These are phyloP conservation scores for Anthracocystis walkeri DNA, from an alignment of 1,284 basidiomycete genomes.

Conservation along the genomic window DNA sequence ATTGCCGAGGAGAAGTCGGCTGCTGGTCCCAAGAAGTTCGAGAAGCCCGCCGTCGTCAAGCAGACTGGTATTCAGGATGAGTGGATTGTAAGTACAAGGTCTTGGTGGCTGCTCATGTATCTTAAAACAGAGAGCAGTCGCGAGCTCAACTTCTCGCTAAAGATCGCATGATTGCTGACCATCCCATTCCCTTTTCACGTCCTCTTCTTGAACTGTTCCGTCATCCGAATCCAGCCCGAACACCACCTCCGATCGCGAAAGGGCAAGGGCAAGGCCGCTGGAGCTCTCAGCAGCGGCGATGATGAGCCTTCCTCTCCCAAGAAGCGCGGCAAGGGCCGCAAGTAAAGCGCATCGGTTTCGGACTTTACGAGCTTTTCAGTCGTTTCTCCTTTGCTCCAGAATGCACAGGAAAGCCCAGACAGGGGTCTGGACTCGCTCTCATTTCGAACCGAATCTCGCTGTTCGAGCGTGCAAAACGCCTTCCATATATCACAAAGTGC, in stretches of 20 bases:
- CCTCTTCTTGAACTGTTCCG: not conserved
- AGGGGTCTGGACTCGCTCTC: too few species aligned
- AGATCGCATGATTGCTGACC: constrained; percentile 11
- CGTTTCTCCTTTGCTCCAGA: not conserved
- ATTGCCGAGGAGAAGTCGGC: constrained; percentile 25
- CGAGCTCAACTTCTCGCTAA: not conserved
- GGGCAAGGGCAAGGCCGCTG: constrained; percentile 35
- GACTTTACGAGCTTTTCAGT: too few species aligned
- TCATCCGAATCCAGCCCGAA: constrained; percentile 21
- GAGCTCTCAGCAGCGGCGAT: constrained; percentile 52
- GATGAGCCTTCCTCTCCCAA: constrained; percentile 49
- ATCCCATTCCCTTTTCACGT: not conserved
- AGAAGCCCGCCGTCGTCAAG: constrained; percentile 34
- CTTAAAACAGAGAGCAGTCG: not conserved
- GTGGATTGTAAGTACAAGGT: constrained; percentile 46
- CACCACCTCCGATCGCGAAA: constrained; percentile 45
- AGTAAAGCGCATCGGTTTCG: constrained; percentile 12
- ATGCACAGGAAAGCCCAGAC: too few species aligned
- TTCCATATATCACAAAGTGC: not conserved
- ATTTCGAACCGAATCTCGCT: too few species aligned
- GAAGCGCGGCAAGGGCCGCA: constrained; percentile 47
- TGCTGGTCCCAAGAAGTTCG: constrained; percentile 48
- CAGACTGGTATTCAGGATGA: constrained; percentile 42
- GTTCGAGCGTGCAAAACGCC: not conserved
- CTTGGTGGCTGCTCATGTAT: not conserved